phyloP scores from a whole-genome alignment of 805 yeast genomes.

The Yarrowia alimentaria region DNA sequence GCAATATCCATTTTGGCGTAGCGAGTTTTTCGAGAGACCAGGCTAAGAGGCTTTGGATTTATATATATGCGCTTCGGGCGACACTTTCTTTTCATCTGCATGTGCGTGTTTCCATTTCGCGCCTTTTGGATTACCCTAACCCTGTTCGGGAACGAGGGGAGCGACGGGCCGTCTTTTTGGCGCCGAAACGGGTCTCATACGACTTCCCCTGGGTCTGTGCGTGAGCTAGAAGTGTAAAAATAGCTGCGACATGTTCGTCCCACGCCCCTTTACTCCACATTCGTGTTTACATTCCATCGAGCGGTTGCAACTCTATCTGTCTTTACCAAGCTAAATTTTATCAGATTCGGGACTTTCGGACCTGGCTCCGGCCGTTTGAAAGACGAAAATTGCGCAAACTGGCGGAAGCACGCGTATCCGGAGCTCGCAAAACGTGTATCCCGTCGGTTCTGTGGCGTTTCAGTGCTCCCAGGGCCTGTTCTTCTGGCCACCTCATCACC shows the following conservation, averaged over 20 bases:
- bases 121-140: neutral
- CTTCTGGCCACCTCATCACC: conserved; percentile 14
- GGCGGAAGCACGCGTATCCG: too few species aligned
- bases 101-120: neutral
- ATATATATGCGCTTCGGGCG: neutral
- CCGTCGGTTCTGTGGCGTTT: too few species aligned
- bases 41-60: neutral
- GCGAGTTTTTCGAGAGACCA: neutral
- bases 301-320: conserved; percentile 14
- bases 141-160: conserved; percentile 1
- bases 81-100: too few species aligned
- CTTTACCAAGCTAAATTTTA: conserved; percentile 4
- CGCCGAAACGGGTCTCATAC: too few species aligned
- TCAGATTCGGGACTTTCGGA: conserved; percentile 19
- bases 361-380: too few species aligned
- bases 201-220: too few species aligned
- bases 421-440: too few species aligned
- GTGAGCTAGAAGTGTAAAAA: neutral
- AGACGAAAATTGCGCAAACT: neutral
- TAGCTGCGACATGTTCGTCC: neutral
- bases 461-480: neutral
- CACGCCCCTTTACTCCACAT: neutral
- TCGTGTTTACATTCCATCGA: neutral
- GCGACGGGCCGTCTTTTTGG: too few species aligned
- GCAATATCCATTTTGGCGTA: conserved; percentile 75